A percentile compares a stretch with the other conserved stretches of the same genome.
These are phyloP conservation scores for Dactylellina drechsleri DNA, from an alignment of 2,329 filamentous ascomycete genomes.

Conservation along the genomic window DNA sequence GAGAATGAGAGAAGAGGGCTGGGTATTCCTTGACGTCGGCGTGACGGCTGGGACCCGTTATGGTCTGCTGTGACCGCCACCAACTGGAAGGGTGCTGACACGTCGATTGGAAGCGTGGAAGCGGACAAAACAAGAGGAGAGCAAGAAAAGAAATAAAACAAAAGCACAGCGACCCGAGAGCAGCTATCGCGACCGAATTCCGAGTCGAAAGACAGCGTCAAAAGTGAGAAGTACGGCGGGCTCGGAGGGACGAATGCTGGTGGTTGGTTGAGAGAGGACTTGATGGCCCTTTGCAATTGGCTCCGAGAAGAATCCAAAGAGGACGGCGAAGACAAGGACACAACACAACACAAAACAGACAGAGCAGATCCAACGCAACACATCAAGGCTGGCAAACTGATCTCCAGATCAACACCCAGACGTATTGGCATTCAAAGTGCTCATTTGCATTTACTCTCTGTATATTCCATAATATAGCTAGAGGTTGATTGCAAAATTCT, in stretches of 20 bases:
- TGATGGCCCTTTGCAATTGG: constrained; percentile 39
- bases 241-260: constrained; percentile 29
- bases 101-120: constrained; percentile 46
- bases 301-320: constrained; percentile 2
- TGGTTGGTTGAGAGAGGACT: constrained; percentile 49
- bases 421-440: too few species aligned
- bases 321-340: too few species aligned
- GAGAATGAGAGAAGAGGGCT: not conserved
- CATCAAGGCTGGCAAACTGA: too few species aligned
- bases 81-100: constrained; percentile 52
- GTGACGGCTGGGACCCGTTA: constrained; percentile 40
- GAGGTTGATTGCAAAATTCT: too few species aligned
- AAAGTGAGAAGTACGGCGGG: constrained; percentile 17
- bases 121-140: constrained; percentile 13
- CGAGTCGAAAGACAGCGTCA: constrained; percentile 20
- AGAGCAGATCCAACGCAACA: too few species aligned
- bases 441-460: too few species aligned
- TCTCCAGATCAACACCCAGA: too few species aligned
- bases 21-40: constrained; percentile 14
- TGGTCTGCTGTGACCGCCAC: constrained; percentile 45
- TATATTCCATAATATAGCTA: too few species aligned
- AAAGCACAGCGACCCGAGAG: constrained; percentile 27
- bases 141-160: constrained; percentile 10
- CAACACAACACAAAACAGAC: too few species aligned
- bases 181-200: constrained; percentile 47